Evolutionary conservation across 768 basidiomycete genomes (phyloP).

Genomic region (Mycena crocata): DNA sequence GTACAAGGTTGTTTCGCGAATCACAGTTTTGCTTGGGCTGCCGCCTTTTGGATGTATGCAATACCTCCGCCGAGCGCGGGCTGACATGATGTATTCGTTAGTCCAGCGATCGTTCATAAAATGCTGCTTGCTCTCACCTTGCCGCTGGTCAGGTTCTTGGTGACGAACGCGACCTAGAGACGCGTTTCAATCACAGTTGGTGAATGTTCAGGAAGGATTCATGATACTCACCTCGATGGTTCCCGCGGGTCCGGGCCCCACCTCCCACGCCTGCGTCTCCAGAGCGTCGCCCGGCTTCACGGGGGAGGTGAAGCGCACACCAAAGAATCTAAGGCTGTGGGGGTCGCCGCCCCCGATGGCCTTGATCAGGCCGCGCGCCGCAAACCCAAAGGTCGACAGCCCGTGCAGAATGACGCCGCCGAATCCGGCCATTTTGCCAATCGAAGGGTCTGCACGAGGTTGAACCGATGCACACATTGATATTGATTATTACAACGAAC

Average conservation of each 20-base stretch:
- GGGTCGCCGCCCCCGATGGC: slow-evolving; percentile 72
- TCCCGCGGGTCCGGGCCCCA: slow-evolving; percentile 46
- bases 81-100: too few relatives aligned
- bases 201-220: too few relatives aligned
- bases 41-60: too few relatives aligned
- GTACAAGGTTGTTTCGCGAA: too few relatives aligned
- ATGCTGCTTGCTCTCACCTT: too few relatives aligned
- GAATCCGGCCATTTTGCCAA: slow-evolving; percentile 81
- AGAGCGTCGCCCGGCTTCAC: slow-evolving; percentile 86
- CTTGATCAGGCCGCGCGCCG: slow-evolving; percentile 78
- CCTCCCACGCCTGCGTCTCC: slow-evolving; percentile 84
- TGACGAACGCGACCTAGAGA: slow-evolving; percentile 72
- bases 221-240: too few relatives aligned
- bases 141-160: slow-evolving; percentile 68
- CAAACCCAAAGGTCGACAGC: slow-evolving; percentile 85
- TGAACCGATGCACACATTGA: background rate
- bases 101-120: too few relatives aligned
- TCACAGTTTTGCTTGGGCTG: too few relatives aligned
- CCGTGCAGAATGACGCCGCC: slow-evolving; percentile 90
- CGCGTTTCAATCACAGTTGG: too few relatives aligned
- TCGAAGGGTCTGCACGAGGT: slow-evolving; percentile 66
- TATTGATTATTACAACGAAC: slow-evolving; percentile 43
- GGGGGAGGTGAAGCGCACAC: slow-evolving; percentile 83
- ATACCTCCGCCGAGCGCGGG: too few relatives aligned
- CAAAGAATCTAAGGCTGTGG: slow-evolving; percentile 72